These are phyloP conservation scores for Arachis hypogaea DNA, from an alignment of 306 rosid genomes.

Conservation along the genomic window DNA sequence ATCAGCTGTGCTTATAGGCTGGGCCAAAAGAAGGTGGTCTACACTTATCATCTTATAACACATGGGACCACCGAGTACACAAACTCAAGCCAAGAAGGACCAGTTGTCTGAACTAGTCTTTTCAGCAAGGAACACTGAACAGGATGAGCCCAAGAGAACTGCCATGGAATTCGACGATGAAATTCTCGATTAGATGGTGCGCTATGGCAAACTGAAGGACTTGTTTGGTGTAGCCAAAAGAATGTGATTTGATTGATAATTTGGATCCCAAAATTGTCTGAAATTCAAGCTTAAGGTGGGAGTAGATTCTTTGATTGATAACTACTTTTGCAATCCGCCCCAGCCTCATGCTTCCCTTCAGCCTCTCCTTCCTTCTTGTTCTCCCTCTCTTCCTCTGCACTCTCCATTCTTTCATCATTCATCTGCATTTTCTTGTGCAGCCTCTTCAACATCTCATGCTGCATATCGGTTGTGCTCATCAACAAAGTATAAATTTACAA, in stretches of 20 bases:
- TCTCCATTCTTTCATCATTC: too few relatives aligned
- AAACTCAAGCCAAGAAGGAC: slow-evolving; percentile 35
- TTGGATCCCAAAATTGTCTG: neutral
- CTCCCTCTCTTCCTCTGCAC: too few relatives aligned
- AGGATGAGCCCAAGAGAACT: neutral
- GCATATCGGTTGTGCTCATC: too few relatives aligned
- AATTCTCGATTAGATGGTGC: slow-evolving; percentile 38
- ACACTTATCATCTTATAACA: slow-evolving; percentile 41
- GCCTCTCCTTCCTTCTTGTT: too few relatives aligned
- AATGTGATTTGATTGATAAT: slow-evolving; percentile 18
- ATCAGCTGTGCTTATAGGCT: slow-evolving; percentile 46
- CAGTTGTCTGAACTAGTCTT: slow-evolving; percentile 37
- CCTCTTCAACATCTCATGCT: too few relatives aligned
- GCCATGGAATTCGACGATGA: slow-evolving; percentile 24
- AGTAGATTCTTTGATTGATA: too few relatives aligned
- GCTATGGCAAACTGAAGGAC: slow-evolving; percentile 40
- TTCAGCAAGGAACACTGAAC: slow-evolving; percentile 12
- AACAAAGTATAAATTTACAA: too few relatives aligned
- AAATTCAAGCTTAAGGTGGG: too few relatives aligned
- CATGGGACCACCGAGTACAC: slow-evolving; percentile 31
- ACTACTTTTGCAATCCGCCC: too few relatives aligned
- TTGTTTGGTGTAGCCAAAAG: slow-evolving; percentile 35
- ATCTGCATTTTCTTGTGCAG: too few relatives aligned
- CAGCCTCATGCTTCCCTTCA: too few relatives aligned
- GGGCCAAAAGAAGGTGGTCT: slow-evolving; percentile 45